Base-by-base conservation (phyloP, 176 grass and related monocot genomes). In the Triticum turgidum region DNA sequence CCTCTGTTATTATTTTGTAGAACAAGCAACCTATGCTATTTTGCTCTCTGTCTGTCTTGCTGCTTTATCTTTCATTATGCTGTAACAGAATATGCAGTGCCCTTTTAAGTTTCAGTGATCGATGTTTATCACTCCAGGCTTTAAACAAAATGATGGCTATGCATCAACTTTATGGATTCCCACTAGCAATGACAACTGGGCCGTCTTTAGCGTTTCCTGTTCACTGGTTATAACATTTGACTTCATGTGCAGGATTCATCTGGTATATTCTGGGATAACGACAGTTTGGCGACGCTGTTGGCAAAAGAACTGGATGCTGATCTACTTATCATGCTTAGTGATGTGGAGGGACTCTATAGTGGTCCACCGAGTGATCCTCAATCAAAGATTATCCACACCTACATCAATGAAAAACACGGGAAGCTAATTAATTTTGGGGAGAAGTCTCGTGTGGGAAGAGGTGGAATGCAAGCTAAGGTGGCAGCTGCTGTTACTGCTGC, bases 201-300 rank as follows among this genome's bases (percentile, higher is more conserved):
- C 66, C 42, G 18, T 52, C 69, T 18, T 83, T 66, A 4, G 1
- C 32, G 18, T 75, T 78, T 76, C 14, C 65, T 81, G 20, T 51
- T 27, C 79, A 62, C 25, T 65, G 83, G 30, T 47, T 82, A 29
- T 79, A 76, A 86, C 45, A 58, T 47, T 78, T 14, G n/a, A 91
- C 52, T 85, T 24, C 51, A 63, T 85, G 80, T 87, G 30, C 72
- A 99, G 97, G 97, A 99, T 86, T 87, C 94, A 74, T 97, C 89
- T 77, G 97, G 94, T 56, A 90, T 96, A 77, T 99, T 99, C 92
- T 99, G 94, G 97, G 97, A 99, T 58, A 99, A 99, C 69, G 97
- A 99, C 52, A 99, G 97, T 87, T 84, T 99, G 68, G 97, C 97
- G 4, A 91, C 89, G 49, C 85, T 99, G 71, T 78, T 99, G 67